These are phyloP conservation scores for Ceratocystiopsis brevicomis DNA, from an alignment of 2,329 filamentous ascomycete genomes.

Conservation along the genomic window DNA sequence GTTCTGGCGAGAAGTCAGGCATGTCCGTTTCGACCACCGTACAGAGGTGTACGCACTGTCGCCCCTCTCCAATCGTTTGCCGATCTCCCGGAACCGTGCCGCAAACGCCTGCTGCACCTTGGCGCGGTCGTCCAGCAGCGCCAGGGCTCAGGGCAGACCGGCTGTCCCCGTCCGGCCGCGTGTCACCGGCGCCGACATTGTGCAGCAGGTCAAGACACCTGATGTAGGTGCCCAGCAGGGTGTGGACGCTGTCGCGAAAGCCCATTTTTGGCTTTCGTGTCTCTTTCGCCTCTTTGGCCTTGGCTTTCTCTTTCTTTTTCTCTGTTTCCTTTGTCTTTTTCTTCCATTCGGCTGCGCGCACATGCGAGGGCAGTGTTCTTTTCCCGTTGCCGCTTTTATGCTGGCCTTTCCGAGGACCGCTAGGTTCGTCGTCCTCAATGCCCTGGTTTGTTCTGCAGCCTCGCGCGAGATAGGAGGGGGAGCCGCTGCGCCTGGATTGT, in stretches of 20 bases:
- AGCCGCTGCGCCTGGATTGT: no score
- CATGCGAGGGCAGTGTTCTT: no score
- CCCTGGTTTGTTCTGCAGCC: no score
- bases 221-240: slow-evolving; percentile 28
- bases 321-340: no score
- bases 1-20: slow-evolving; percentile 12
- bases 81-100: slow-evolving; percentile 21
- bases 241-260: slow-evolving; percentile 25
- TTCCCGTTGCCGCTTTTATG: no score
- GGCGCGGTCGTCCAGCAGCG: slow-evolving; percentile 21
- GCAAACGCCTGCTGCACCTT: slow-evolving; percentile 25
- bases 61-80: slow-evolving; percentile 24
- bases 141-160: slow-evolving; percentile 12
- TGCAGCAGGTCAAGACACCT: slow-evolving; percentile 23
- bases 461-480: no score
- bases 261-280: slow-evolving; percentile 10
- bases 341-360: no score
- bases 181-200: background rate
- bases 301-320: background rate
- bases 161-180: background rate
- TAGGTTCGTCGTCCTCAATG: no score
- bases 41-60: slow-evolving; percentile 22
- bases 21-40: no score
- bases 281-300: background rate
- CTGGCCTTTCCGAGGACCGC: no score